Evolutionary conservation across 805 yeast genomes (phyloP), one percentile per base, ranked within the genome.

Genomic region (Blastobotrys parvus): DNA sequence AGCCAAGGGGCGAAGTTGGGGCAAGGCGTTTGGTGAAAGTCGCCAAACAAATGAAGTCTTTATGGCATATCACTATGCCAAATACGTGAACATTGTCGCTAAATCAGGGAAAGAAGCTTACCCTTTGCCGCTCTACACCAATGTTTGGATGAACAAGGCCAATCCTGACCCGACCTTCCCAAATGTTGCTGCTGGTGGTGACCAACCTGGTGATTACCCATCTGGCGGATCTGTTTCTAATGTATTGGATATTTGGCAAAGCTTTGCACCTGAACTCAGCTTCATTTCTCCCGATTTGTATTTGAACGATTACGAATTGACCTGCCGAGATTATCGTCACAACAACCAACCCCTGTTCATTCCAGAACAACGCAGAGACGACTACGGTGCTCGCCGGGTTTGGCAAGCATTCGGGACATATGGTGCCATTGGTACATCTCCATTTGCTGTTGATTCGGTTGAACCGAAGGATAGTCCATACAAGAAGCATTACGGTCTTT

Each of bases 281-380:
- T 39, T 44, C 20, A 41, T 49, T n/a, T 30, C 52, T 4, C 52
- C 52, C 15, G 52, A 49, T 27, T 29, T 49, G 8, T 49, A 49
- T 20, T 30, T 47, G 18, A 39, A 42, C 21, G 45, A 47, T 25
- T 49, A 49, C 25, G 45, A 21, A 13, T 41, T 31, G 35, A 16
- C 39, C 6, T 49, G 47, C 23, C 25, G 39, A 16, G 22, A 29
- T 19, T 49, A 49, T 27, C 16, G 37, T 1, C 49, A 48, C 19
- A 17, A 18, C 15, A 41, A 33, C 30, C 43, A 42, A n/a, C 42
- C 49, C 2, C 40, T 45, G 8, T 41, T 49, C 29, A 43, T 49
- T 21, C 52, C 52, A 13, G 52, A 49, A 43, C 51, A 47, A 36
- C 45, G 52, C 13, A 31, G 52, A 18, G 52, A 49, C 35, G 51